Evolutionary conservation across 129 eudicot genomes (phyloP).

Genomic region (Tagetes erecta): DNA sequence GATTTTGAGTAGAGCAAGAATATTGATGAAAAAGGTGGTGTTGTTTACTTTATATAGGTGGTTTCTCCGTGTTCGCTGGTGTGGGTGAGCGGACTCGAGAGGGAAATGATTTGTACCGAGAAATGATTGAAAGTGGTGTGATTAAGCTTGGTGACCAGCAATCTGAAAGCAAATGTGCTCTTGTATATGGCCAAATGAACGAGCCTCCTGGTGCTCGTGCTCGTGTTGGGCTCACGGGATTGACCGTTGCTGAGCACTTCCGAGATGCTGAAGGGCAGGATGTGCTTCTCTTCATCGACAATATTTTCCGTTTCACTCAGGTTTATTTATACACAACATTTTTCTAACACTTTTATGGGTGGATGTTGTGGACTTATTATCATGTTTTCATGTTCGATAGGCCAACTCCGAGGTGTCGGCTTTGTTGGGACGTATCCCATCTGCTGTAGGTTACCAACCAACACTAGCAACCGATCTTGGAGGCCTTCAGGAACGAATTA

Average conservation of each 20-base stretch:
- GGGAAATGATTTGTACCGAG: constrained; percentile 94
- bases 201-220: constrained; percentile 99
- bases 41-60: constrained; percentile 55
- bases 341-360: not conserved
- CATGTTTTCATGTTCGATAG: constrained; percentile 35
- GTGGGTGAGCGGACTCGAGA: constrained; percentile 99
- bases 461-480: constrained; percentile 99
- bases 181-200: constrained; percentile 98
- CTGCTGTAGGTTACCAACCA: constrained; percentile 99
- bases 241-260: constrained; percentile 98
- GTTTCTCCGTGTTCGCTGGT: constrained; percentile 99
- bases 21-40: not conserved
- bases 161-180: constrained; percentile 97
- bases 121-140: constrained; percentile 99
- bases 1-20: not conserved
- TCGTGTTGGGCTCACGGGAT: constrained; percentile 97
- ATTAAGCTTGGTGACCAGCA: constrained; percentile 95
- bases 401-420: constrained; percentile 99
- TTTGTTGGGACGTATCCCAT: constrained; percentile 96
- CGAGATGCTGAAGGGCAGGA: constrained; percentile 99
- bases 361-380: not conserved
- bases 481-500: constrained; percentile 98
- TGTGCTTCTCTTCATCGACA: constrained; percentile 92
- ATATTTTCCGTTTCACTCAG: constrained; percentile 97
- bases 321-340: constrained; percentile 34